phyloP scores from a whole-genome alignment of 2,329 filamentous ascomycete species.

The Nemania sp. region DNA sequence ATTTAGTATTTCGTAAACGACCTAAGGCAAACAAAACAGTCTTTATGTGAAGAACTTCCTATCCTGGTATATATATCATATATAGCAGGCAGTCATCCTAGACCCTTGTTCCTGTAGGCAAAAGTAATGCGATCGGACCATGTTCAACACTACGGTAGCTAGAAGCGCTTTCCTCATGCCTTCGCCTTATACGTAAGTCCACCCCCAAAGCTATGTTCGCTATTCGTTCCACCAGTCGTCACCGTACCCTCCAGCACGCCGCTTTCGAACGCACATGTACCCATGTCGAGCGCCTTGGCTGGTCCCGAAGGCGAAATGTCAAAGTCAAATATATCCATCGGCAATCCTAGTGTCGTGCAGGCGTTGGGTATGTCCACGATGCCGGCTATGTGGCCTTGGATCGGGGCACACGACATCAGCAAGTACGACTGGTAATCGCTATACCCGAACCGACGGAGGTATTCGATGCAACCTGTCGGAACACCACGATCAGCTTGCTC shows the following conservation, averaged over 20 bases:
- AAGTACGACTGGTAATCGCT: conserved; percentile 81
- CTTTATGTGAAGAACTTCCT: no score
- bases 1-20: no score
- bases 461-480: conserved; percentile 70
- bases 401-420: conserved; percentile 80
- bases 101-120: no score
- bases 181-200: conserved; percentile 52
- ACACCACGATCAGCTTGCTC: not conserved
- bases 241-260: conserved; percentile 52
- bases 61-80: no score
- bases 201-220: conserved; percentile 55
- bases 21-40: no score
- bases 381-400: conserved; percentile 86
- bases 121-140: no score
- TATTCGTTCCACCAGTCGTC: conserved; percentile 50
- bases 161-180: not conserved
- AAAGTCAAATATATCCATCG: conserved; percentile 95
- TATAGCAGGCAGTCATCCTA: no score
- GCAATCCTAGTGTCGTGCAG: conserved; percentile 84
- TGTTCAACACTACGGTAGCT: no score
- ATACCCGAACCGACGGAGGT: conserved; percentile 74
- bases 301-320: conserved; percentile 74
- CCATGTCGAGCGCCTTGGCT: conserved; percentile 64
- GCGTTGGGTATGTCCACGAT: conserved; percentile 91
- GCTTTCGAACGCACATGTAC: conserved; percentile 68